Evolutionary conservation across 2,329 filamentous ascomycete genomes (phyloP).

Genomic region (Cryphonectria parasitica): DNA sequence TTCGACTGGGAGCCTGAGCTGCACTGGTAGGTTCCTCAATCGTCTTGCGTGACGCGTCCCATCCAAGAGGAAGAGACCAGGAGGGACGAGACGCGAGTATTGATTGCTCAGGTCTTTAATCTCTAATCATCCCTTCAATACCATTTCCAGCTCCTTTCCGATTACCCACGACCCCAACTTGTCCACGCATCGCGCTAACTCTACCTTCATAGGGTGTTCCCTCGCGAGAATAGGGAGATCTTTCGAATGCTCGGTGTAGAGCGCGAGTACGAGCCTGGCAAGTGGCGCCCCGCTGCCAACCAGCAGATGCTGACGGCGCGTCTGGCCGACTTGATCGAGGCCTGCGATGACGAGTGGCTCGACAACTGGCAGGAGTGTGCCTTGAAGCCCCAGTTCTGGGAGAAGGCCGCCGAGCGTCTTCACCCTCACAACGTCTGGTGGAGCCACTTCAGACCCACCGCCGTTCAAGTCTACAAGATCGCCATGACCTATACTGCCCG

Average conservation of each 20-base stretch:
- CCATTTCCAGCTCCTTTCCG: background rate
- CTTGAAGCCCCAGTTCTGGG: conserved; percentile 20
- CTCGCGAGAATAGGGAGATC: conserved; percentile 9
- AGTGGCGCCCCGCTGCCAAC: conserved; percentile 12
- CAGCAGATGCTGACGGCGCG: conserved; percentile 13
- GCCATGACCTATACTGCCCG: conserved; percentile 22
- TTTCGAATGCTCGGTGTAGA: conserved; percentile 19
- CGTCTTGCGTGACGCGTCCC: background rate
- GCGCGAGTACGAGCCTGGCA: background rate
- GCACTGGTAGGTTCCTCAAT: conserved; percentile 5
- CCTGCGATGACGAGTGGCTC: conserved; percentile 27
- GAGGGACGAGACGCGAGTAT: background rate
- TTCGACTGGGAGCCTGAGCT: conserved; percentile 19
- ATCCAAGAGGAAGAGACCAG: background rate
- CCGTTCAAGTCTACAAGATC: conserved; percentile 21
- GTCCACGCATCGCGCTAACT: background rate
- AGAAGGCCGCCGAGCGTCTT: conserved; percentile 15
- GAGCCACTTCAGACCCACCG: conserved; percentile 1
- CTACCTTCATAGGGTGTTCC: conserved; percentile 1
- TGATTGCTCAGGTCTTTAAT: background rate
- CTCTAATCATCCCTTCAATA: background rate
- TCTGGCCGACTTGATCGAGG: conserved; percentile 26
- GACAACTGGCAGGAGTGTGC: conserved; percentile 24
- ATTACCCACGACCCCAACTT: too few species aligned
- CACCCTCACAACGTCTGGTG: conserved; percentile 9